Percentiles rank a stretch among this genome's conserved stretches.
phyloP scores from a whole-genome alignment of 805 yeast species.

The Phaffomyces antillensis region DNA sequence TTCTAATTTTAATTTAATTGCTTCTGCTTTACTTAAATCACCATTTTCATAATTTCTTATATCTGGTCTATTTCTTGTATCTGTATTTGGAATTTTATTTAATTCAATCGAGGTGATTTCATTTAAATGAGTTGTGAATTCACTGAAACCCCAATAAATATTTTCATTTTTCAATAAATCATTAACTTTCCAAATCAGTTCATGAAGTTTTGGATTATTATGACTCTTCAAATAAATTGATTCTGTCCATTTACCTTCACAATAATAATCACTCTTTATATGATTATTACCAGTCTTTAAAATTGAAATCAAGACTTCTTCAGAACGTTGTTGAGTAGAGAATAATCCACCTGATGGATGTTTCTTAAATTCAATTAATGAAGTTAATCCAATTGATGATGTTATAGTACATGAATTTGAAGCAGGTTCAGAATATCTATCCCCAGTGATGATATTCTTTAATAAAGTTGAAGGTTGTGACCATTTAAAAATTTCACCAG shows the following conservation, averaged over 20 bases:
- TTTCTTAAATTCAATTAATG: slow-evolving; percentile 63
- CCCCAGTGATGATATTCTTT: slow-evolving; percentile 90
- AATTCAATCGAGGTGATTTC: slow-evolving; percentile 69
- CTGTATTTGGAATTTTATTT: slow-evolving; percentile 69
- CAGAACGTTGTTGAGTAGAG: slow-evolving; percentile 69
- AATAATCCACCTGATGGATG: slow-evolving; percentile 66
- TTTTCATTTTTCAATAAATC: slow-evolving; percentile 49
- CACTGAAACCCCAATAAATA: slow-evolving; percentile 78
- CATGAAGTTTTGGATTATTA: slow-evolving; percentile 22
- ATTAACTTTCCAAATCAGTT: slow-evolving; percentile 65
- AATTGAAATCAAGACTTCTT: slow-evolving; percentile 43
- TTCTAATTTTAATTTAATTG: slow-evolving; percentile 60
- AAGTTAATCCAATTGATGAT: slow-evolving; percentile 61
- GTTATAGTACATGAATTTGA: slow-evolving; percentile 53
- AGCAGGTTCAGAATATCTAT: slow-evolving; percentile 84
- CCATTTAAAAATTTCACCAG: slow-evolving; percentile 74
- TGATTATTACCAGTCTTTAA: slow-evolving; percentile 12
- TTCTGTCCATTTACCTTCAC: slow-evolving; percentile 82
- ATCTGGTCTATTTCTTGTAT: slow-evolving; percentile 88
- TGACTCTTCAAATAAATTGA: slow-evolving; percentile 35
- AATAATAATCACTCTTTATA: slow-evolving; percentile 11
- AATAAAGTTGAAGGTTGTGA: slow-evolving; percentile 73
- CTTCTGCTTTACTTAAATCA: slow-evolving; percentile 64
- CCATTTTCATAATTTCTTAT: slow-evolving; percentile 66
- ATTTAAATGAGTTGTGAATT: slow-evolving; percentile 74